Evolutionary conservation across 1,284 basidiomycete species (phyloP).

Genomic region (Butyriboletus appendiculatus): DNA sequence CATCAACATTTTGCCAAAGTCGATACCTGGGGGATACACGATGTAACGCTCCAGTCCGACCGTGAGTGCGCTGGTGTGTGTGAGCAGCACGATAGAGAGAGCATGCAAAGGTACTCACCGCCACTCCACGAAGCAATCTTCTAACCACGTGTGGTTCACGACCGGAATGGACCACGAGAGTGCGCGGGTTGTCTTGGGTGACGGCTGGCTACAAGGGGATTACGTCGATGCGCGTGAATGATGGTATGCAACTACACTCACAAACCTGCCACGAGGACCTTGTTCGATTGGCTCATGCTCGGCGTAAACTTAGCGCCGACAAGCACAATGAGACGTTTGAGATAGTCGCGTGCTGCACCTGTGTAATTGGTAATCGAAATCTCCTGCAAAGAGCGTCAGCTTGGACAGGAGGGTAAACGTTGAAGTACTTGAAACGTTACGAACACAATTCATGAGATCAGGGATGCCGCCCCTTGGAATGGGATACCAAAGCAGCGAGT

Average conservation of each 20-base stretch:
- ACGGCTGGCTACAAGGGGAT: conserved; percentile 19
- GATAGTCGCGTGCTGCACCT: conserved; percentile 79
- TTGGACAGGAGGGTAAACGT: neutral
- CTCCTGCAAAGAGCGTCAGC: conserved; percentile 41
- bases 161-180: conserved; percentile 80
- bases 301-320: conserved; percentile 84
- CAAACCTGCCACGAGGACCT: conserved; percentile 82
- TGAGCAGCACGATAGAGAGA: neutral
- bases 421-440: conserved; percentile 16
- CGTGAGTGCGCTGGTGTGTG: conserved; percentile 45
- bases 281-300: conserved; percentile 75
- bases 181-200: conserved; percentile 57
- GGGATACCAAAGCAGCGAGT: conserved; percentile 60
- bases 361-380: conserved; percentile 90
- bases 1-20: conserved; percentile 62
- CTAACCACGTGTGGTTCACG: conserved; percentile 89
- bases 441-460: conserved; percentile 46
- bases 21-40: conserved; percentile 62
- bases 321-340: conserved; percentile 76
- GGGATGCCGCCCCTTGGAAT: conserved; percentile 46
- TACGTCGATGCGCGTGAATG: neutral
- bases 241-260: conserved; percentile 39
- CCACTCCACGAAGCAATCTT: conserved; percentile 86
- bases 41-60: conserved; percentile 65
- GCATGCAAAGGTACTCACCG: conserved; percentile 20